Evolutionary conservation across 1,284 basidiomycete genomes (phyloP).

Genomic region (Fistulinella cinereoalba): DNA sequence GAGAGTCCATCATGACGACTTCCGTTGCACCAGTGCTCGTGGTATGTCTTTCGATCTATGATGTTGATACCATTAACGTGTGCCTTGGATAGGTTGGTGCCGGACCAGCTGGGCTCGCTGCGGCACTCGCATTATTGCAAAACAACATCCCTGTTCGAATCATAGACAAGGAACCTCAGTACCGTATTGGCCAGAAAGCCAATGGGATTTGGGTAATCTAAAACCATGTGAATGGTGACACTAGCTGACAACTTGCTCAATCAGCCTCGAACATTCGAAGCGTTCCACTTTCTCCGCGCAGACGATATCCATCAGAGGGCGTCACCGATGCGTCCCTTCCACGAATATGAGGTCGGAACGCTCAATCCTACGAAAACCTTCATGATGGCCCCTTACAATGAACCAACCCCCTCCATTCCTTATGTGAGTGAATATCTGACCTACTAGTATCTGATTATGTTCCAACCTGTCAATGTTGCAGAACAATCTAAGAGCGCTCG

Average conservation of each 20-base stretch:
- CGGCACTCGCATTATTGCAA: slow-evolving; percentile 45
- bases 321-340: background rate
- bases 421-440: slow-evolving; percentile 16
- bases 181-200: slow-evolving; percentile 28
- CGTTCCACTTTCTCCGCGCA: no score
- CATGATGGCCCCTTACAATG: slow-evolving; percentile 1
- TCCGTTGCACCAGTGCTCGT: slow-evolving; percentile 19
- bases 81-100: slow-evolving; percentile 40
- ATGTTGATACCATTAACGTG: background rate
- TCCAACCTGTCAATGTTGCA: background rate
- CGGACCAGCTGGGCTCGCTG: slow-evolving; percentile 48
- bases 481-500: slow-evolving; percentile 22
- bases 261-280: slow-evolving; percentile 31
- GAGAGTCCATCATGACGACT: slow-evolving; percentile 9
- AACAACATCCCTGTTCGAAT: no score
- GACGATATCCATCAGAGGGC: slow-evolving; percentile 18
- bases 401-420: slow-evolving; percentile 28
- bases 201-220: slow-evolving; percentile 27
- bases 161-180: slow-evolving; percentile 30
- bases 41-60: slow-evolving; percentile 3
- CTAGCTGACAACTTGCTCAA: background rate
- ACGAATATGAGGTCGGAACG: slow-evolving; percentile 21
- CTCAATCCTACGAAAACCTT: slow-evolving; percentile 16
- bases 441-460: background rate
- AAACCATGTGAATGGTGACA: background rate